Percentiles rank a stretch among this genome's conserved stretches.
These are phyloP conservation scores for Aphanocladium album DNA, from an alignment of 2,329 filamentous ascomycete species.

Conservation along the genomic window DNA sequence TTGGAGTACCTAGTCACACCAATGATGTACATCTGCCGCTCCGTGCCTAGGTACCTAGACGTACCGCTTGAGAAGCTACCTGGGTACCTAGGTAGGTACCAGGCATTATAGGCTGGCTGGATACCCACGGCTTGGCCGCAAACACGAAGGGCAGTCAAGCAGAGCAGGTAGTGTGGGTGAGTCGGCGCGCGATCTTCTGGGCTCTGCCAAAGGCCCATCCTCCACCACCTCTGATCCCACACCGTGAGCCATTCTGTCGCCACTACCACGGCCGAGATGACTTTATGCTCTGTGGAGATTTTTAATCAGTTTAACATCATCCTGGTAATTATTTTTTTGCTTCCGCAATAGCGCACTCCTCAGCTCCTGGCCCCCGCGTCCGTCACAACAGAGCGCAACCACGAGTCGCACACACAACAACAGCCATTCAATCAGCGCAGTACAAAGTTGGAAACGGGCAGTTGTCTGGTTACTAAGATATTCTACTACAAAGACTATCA, in stretches of 20 bases:
- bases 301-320: neutral
- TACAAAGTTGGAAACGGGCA: neutral
- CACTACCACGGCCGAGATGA: neutral
- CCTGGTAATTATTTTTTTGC: neutral
- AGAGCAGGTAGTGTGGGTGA: neutral
- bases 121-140: neutral
- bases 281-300: neutral
- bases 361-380: neutral
- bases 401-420: neutral
- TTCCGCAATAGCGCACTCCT: neutral
- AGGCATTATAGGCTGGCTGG: neutral
- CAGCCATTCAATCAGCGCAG: constrained; percentile 12
- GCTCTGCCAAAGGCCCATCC: neutral
- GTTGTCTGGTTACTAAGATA: neutral
- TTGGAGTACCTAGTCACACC: no score
- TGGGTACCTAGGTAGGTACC: neutral
- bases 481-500: neutral
- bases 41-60: no score
- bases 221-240: neutral
- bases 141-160: neutral
- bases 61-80: neutral
- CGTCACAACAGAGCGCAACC: neutral
- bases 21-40: no score
- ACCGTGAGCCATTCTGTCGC: neutral
- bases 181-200: neutral